Percentiles rank a stretch among this genome's conserved stretches.
These are phyloP conservation scores for Apiotrichum gamsii DNA, from an alignment of 1,284 basidiomycete species.

Conservation along the genomic window DNA sequence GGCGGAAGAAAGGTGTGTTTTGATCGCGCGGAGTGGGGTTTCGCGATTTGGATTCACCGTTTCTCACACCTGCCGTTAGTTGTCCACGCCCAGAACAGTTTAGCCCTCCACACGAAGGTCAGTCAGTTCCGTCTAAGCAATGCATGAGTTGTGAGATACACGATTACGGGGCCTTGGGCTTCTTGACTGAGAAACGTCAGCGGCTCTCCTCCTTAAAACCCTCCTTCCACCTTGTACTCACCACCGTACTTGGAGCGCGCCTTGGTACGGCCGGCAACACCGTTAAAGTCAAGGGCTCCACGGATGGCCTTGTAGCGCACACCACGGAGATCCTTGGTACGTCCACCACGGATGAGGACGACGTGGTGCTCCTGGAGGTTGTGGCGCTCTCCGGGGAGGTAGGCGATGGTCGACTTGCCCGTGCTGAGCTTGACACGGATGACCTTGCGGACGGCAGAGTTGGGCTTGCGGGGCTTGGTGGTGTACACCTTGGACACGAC, in stretches of 20 bases:
- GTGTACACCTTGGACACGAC: conserved; percentile 80
- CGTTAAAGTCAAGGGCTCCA: conserved; percentile 85
- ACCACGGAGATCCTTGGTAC: conserved; percentile 95
- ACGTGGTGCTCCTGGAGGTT: conserved; percentile 98
- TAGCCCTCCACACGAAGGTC: too few relatives aligned
- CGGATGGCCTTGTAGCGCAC: conserved; percentile 92
- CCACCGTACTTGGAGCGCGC: conserved; percentile 91
- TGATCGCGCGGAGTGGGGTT: too few relatives aligned
- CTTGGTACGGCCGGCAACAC: conserved; percentile 75
- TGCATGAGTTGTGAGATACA: not conserved
- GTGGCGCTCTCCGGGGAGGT: conserved; percentile 96
- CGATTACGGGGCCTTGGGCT: conserved; percentile 55
- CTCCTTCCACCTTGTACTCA: conserved; percentile 48
- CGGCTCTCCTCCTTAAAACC: not conserved
- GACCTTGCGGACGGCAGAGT: conserved; percentile 96
- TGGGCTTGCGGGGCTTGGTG: conserved; percentile 93
- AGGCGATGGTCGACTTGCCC: conserved; percentile 84
- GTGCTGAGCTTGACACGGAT: conserved; percentile 88
- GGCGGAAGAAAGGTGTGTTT: too few relatives aligned
- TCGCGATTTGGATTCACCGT: too few relatives aligned
- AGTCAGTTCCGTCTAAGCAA: not conserved
- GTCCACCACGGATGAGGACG: conserved; percentile 85
- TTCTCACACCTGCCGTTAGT: too few relatives aligned
- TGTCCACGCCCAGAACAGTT: too few relatives aligned
- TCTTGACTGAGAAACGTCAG: conserved; percentile 59